Base-by-base conservation (phyloP, 2,329 filamentous ascomycete species). In the Ceratocystis harringtonii region DNA sequence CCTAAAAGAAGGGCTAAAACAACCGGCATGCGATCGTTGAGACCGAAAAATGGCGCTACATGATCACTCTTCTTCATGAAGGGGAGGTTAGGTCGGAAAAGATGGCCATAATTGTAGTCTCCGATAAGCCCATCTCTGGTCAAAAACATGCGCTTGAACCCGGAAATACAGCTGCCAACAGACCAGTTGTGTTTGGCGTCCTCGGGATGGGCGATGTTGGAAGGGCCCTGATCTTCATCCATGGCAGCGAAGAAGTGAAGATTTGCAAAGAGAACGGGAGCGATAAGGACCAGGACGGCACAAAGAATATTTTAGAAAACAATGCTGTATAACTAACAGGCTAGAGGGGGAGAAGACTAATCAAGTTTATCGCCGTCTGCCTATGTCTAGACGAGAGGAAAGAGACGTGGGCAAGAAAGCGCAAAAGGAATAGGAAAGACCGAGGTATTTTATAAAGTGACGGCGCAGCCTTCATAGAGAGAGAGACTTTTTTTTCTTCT, bases 41-140 rank as follows among this genome's bases (percentile, higher is more conserved):
- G 83, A n/a, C 89, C 89, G 71, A 92, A 94, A 74, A 95, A 94
- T 0, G 89, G 89, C 41, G 87, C 84, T n/a, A 80, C 77, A 69
- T 76, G 75, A 43, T 74, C 73, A 4, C 76, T 71, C 73, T 82
- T 84, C 72, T 82, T 85, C 79, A 94, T 85, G 74, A 96, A 96
- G 0, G 92, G 92, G 25, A 96, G 75, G 70, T 89, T 91, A 1
- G 84, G 89, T 25, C 78, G 84, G 79, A 96, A 95, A 50, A 96
- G 84, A 72, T 91, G 94, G 44, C 74, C 88, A 80, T 96, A 96
- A 79, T 96, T 88, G 75, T 96, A 96, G 70, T 85, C 80, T 68
- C 92, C 92, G 65, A 96, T 75, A 30, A 96, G 80, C 12, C 92
- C 92, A 1, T 91, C 81, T 68, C 78, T 85, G 58, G 81, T 84